Conservation (phyloP, 768 basidiomycete genomes). For the Tulasnella sp. region DNA sequence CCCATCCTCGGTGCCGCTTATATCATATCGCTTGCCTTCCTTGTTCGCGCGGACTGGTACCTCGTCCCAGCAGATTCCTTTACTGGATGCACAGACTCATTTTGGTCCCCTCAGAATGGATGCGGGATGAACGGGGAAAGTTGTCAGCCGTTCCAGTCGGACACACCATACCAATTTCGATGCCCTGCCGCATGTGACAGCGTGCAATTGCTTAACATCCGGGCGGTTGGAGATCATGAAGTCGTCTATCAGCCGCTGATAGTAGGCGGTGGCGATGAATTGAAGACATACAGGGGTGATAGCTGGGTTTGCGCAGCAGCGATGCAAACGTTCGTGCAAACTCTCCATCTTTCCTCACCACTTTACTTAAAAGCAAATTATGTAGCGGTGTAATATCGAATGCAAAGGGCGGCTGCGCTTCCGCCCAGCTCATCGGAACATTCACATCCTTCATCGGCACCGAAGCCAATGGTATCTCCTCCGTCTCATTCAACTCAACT, state of each 20-base stretch:
- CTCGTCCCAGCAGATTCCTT: constrained; percentile 53
- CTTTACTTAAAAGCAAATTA: not conserved
- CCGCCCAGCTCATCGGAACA: constrained; percentile 57
- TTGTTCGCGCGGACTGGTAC: constrained; percentile 63
- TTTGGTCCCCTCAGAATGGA: constrained; percentile 56
- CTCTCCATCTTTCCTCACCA: not conserved
- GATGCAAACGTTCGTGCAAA: constrained; percentile 48
- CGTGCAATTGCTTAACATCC: constrained; percentile 59
- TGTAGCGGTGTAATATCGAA: constrained; percentile 53
- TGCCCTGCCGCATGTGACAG: constrained; percentile 64
- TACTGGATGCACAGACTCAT: constrained; percentile 57
- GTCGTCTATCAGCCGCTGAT: constrained; percentile 62
- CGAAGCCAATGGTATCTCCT: constrained; percentile 50
- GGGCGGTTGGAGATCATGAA: constrained; percentile 57
- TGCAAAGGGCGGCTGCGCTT: constrained; percentile 64
- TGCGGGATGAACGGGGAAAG: constrained; percentile 61
- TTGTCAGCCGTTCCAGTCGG: constrained; percentile 53
- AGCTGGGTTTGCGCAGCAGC: constrained; percentile 79
- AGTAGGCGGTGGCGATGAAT: constrained; percentile 72
- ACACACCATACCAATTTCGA: constrained; percentile 57
- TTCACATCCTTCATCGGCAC: constrained; percentile 58
- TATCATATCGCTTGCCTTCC: constrained; percentile 62
- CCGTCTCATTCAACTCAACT: constrained; percentile 59
- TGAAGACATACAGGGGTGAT: constrained; percentile 70
- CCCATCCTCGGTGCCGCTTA: constrained; percentile 47